Percentiles rank a stretch among this genome's conserved stretches.
phyloP scores from a whole-genome alignment of 371 early-diverging fungal species.

The Mucor racemosus region DNA sequence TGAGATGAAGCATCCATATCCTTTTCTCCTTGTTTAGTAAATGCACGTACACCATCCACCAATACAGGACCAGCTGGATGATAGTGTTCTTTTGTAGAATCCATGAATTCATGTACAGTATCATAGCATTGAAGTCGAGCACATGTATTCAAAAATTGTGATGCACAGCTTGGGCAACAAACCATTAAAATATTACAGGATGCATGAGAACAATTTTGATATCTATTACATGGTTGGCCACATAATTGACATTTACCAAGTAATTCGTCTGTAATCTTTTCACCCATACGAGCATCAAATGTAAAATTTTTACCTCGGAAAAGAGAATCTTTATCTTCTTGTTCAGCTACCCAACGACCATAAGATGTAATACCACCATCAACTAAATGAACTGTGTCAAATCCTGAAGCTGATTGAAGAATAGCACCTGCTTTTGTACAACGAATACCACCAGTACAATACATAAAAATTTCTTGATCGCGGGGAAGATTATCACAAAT shows the following conservation, averaged over 20 bases:
- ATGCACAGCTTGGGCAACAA: conserved; percentile 68
- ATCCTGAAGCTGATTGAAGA: conserved; percentile 68
- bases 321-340: conserved; percentile 53
- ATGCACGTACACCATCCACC: conserved; percentile 47
- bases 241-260: conserved; percentile 74
- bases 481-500: conserved; percentile 53
- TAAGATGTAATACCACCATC: conserved; percentile 84
- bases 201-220: conserved; percentile 76
- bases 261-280: conserved; percentile 74
- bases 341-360: conserved; percentile 66
- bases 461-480: conserved; percentile 80
- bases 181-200: conserved; percentile 79
- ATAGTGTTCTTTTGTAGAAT: conserved; percentile 27
- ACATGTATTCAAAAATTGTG: conserved; percentile 68
- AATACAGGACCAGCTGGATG: conserved; percentile 42
- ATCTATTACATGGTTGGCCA: conserved; percentile 66
- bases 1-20: conserved; percentile 22
- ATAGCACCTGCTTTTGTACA: conserved; percentile 65
- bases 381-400: conserved; percentile 69
- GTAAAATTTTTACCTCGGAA: conserved; percentile 86
- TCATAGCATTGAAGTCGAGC: conserved; percentile 64
- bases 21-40: conserved; percentile 40
- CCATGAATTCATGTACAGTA: conserved; percentile 44
- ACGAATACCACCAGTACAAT: conserved; percentile 65
- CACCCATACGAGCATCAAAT: conserved; percentile 82